Conservation (phyloP, 2,329 filamentous ascomycete species). For the Penicillium sp. region DNA sequence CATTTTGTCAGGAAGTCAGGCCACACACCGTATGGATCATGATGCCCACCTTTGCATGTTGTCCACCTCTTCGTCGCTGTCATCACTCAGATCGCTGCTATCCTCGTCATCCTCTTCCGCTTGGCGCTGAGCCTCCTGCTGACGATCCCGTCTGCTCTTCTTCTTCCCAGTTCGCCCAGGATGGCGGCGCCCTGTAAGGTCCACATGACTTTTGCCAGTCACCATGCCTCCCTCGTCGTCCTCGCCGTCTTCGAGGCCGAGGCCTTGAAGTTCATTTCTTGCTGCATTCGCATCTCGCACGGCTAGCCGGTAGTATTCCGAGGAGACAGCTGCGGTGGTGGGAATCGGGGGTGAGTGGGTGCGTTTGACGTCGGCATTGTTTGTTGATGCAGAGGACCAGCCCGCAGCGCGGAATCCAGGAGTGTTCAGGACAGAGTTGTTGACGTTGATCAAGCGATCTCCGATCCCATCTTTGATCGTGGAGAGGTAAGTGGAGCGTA, state of each 20-base stretch:
- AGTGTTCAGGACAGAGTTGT: slow-evolving; percentile 64
- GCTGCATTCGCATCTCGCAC: slow-evolving; percentile 34
- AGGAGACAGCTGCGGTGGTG: slow-evolving; percentile 57
- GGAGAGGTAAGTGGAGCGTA: slow-evolving; percentile 65
- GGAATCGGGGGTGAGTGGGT: slow-evolving; percentile 69
- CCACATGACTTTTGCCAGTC: slow-evolving; percentile 58
- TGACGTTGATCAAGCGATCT: slow-evolving; percentile 66
- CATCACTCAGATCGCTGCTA: slow-evolving; percentile 66
- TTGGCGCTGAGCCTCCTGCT: slow-evolving; percentile 56
- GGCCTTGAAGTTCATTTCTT: slow-evolving; percentile 29
- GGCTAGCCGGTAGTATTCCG: slow-evolving; percentile 63
- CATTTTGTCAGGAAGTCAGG: slow-evolving; percentile 22
- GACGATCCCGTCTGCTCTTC: slow-evolving; percentile 40
- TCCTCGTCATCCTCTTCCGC: slow-evolving; percentile 63
- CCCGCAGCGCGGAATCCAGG: slow-evolving; percentile 66
- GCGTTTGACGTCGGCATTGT: slow-evolving; percentile 55
- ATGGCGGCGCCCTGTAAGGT: slow-evolving; percentile 56
- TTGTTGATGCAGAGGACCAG: slow-evolving; percentile 51
- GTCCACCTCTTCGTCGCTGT: slow-evolving; percentile 65
- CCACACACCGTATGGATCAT: neutral
- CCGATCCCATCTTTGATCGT: slow-evolving; percentile 67
- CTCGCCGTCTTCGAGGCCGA: slow-evolving; percentile 54
- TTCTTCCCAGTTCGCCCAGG: slow-evolving; percentile 35
- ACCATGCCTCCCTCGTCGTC: slow-evolving; percentile 66
- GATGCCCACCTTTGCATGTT: slow-evolving; percentile 37